Conservation (phyloP, 495 filamentous ascomycete genomes). For the Hyphodiscus hymeniophilus region DNA sequence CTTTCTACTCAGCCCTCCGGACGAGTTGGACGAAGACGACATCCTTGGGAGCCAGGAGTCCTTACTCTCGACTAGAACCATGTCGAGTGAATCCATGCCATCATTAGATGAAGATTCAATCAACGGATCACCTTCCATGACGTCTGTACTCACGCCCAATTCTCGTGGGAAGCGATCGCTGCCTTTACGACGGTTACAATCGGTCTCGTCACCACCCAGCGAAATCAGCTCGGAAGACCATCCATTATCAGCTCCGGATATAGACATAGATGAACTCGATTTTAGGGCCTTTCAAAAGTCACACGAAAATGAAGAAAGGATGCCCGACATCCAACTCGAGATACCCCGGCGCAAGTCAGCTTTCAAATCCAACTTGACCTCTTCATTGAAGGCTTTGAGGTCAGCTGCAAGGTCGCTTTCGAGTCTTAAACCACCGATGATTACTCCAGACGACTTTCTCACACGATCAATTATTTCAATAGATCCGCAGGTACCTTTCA, state of each 20-base stretch:
- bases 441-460: conserved; percentile 82
- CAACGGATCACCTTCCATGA: conserved; percentile 23
- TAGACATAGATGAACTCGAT: conserved; percentile 34
- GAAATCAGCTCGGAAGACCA: conserved; percentile 26
- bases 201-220: conserved; percentile 20
- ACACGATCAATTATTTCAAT: conserved; percentile 76
- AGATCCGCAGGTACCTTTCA: conserved; percentile 63
- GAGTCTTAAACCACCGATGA: conserved; percentile 59
- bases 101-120: conserved; percentile 46
- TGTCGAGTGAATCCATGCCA: conserved; percentile 54
- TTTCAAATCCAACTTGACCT: conserved; percentile 92
- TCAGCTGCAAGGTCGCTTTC: conserved; percentile 81
- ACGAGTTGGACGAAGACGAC: conserved; percentile 38
- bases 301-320: conserved; percentile 26
- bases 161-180: conserved; percentile 23
- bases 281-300: conserved; percentile 35
- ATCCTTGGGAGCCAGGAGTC: conserved; percentile 28
- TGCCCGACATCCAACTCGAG: conserved; percentile 20
- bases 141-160: conserved; percentile 17
- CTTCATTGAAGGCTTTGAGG: conserved; percentile 79
- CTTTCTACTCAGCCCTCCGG: conserved; percentile 45
- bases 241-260: conserved; percentile 33
- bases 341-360: conserved; percentile 40
- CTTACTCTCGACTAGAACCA: conserved; percentile 38
- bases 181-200: conserved; percentile 24